Evolutionary conservation across 352 stramenopile genomes (phyloP).

Genomic region (Phytophthora pini): DNA sequence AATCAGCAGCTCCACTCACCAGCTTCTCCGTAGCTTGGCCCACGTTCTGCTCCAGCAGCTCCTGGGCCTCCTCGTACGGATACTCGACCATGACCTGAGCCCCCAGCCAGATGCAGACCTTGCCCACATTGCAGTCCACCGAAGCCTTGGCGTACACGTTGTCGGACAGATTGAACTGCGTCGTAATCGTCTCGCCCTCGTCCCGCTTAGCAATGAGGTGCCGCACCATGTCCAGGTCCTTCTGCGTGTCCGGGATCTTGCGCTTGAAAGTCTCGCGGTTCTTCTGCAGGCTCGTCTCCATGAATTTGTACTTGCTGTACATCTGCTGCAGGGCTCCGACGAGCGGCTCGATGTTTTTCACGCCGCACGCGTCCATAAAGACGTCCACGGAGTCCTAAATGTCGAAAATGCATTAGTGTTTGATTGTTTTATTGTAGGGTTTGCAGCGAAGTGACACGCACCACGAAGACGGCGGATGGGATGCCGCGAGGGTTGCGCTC

Average conservation of each 20-base stretch:
- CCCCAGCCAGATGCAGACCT: conserved; percentile 97
- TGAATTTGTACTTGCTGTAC: conserved; percentile 93
- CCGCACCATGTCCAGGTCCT: conserved; percentile 67
- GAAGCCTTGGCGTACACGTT: conserved; percentile 96
- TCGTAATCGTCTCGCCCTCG: conserved; percentile 81
- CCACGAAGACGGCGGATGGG: conserved; percentile 79
- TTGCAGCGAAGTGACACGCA: conserved; percentile 27
- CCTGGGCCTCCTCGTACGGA: conserved; percentile 95
- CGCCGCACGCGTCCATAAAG: conserved; percentile 67
- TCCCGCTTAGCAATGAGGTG: conserved; percentile 71
- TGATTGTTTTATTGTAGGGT: not conserved
- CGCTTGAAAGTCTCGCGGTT: conserved; percentile 87
- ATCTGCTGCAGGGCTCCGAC: conserved; percentile 86
- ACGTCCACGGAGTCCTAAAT: conserved; percentile 70
- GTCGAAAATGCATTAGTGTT: conserved; percentile 7
- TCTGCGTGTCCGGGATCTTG: conserved; percentile 93
- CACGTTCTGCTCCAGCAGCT: conserved; percentile 87
- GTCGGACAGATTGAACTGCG: conserved; percentile 95
- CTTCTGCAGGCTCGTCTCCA: conserved; percentile 89
- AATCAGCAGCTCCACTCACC: conserved; percentile 34
- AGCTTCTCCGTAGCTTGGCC: conserved; percentile 71
- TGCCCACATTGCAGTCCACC: conserved; percentile 89
- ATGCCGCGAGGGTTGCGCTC: conserved; percentile 85
- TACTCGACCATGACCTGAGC: conserved; percentile 98
- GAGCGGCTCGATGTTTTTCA: conserved; percentile 74